phyloP scores from a whole-genome alignment of 2,329 filamentous ascomycete genomes.

The Colletotrichum salicis region DNA sequence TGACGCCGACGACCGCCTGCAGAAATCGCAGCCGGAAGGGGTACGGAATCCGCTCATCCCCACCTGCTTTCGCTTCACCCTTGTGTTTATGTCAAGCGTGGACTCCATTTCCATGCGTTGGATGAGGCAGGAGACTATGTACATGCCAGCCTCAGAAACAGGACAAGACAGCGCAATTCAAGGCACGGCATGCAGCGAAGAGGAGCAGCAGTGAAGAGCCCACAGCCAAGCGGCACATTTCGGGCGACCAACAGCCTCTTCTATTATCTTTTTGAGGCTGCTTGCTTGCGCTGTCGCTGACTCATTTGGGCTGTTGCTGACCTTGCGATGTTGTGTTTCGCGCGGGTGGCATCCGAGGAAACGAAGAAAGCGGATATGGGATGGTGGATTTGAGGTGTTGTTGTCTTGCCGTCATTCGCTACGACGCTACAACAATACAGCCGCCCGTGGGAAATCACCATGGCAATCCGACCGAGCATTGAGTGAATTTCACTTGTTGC shows the following conservation, averaged over 20 bases:
- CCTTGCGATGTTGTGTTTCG: neutral
- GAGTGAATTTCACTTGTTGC: slow-evolving; percentile 1
- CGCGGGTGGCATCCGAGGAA: neutral
- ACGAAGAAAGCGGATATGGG: neutral
- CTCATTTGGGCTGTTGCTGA: neutral
- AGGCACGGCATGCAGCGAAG: slow-evolving; percentile 8
- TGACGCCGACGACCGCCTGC: slow-evolving; percentile 15
- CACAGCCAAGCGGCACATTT: slow-evolving; percentile 3
- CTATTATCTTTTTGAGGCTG: neutral
- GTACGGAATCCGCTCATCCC: slow-evolving; percentile 20
- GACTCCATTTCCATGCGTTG: slow-evolving; percentile 19
- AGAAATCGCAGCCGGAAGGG: neutral
- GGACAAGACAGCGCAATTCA: slow-evolving; percentile 4
- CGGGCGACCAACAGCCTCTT: neutral
- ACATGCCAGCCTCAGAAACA: slow-evolving; percentile 12
- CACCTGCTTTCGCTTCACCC: slow-evolving; percentile 8
- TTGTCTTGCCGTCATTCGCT: slow-evolving; percentile 31
- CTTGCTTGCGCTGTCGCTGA: neutral
- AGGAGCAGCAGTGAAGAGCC: slow-evolving; percentile 15
- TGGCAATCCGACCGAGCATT: slow-evolving; percentile 17
- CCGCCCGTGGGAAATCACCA: slow-evolving; percentile 15
- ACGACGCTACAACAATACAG: slow-evolving; percentile 15
- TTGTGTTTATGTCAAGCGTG: neutral
- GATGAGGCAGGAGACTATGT: slow-evolving; percentile 14
- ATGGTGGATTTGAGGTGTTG: slow-evolving; percentile 3